These are phyloP conservation scores for Panicum virgatum DNA, from an alignment of 202 grass and related monocot genomes.

Conservation along the genomic window DNA sequence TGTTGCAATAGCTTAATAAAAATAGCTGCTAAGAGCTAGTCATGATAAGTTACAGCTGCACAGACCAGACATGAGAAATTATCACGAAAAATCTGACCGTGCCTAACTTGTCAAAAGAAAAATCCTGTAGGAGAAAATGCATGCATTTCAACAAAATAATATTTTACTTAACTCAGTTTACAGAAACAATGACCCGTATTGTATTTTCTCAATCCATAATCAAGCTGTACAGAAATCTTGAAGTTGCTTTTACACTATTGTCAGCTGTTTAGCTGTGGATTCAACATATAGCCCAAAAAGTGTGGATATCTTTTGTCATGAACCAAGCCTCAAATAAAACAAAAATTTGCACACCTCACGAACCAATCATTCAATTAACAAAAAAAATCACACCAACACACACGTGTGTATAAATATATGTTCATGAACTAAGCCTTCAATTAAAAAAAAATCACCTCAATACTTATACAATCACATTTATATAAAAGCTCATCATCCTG, in stretches of 20 bases:
- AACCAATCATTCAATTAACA: too few species aligned
- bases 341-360: too few species aligned
- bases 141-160: not conserved
- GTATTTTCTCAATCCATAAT: not conserved
- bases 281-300: not conserved
- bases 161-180: not conserved
- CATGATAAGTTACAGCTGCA: conserved; percentile 28
- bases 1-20: conserved; percentile 12
- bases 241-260: not conserved
- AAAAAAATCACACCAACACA: too few species aligned
- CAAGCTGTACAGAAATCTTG: not conserved
- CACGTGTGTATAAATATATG: too few species aligned
- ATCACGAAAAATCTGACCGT: not conserved
- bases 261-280: too few species aligned
- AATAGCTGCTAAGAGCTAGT: conserved; percentile 14
- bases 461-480: not conserved
- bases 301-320: conserved; percentile 3
- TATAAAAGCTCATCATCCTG: not conserved
- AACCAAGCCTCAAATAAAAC: too few species aligned
- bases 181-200: not conserved
- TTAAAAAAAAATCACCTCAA: not conserved
- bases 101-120: conserved; percentile 7
- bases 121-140: not conserved
- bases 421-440: not conserved
- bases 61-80: conserved; percentile 19